Base-by-base conservation (phyloP, 495 filamentous ascomycete species). In the Tuber brumale region DNA sequence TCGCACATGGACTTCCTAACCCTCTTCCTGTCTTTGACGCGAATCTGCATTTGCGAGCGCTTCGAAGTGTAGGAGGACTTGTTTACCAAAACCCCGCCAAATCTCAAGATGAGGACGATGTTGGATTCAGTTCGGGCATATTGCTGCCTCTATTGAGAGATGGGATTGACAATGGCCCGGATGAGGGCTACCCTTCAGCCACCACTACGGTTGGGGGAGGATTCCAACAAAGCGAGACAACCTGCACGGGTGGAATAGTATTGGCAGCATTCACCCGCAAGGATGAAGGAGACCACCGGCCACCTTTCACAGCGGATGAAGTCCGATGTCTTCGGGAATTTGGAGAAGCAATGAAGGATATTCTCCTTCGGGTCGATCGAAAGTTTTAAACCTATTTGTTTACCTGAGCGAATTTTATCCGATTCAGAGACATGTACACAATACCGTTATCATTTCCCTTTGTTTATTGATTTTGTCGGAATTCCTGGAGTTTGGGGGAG, bases 281-380 rank as follows among this genome's bases (percentile, higher is more conserved):
- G 51, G 76, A 61, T 45, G 75, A 66, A 3, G 66, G 27, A 45
- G 77, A 76, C 48, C 70, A 70, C 12, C 46, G 31, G 12, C 74
- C 72, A 37, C 75, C 74, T 23, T 83, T 83, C 70, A 81, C 75
- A 41, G 78, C 76, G 2, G 81, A 83, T 69, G 76, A 83, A 71
- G 81, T 83, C 27, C 73, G 79, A 43, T 82, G 82, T 44, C 57
- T 83, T 71, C 74, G 75, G 41, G 81, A 83, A 73, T 83, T 83
- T 77, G 81, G 81, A 10, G 79, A 82, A 75, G 81, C 81, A 31
- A 81, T 83, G 81, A 79, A 80, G 71, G 81, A 83, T 75, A 83
- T 83, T 35, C 61, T 83, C 45, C 61, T 81, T 37, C 75, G 79
- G 23, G 78, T 80, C 6, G 78, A 80, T 72, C 69, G 78, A 48